These are phyloP conservation scores for Angomonas desouzai DNA, from an alignment of 208 protist genomes.

Conservation along the genomic window DNA sequence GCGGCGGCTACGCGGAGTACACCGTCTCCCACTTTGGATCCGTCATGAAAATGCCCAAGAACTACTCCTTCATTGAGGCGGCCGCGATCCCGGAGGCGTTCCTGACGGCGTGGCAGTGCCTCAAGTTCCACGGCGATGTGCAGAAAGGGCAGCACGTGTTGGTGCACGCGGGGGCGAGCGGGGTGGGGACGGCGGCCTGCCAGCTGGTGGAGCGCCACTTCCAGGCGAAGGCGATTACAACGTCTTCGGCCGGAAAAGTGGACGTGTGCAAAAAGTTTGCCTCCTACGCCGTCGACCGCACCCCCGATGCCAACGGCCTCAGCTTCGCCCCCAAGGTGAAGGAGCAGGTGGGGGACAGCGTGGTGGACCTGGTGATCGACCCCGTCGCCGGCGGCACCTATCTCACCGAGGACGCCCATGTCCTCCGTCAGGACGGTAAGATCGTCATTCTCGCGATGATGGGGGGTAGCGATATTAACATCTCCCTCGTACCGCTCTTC, in stretches of 20 bases:
- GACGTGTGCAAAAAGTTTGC: conserved; percentile 66
- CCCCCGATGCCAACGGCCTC: conserved; percentile 57
- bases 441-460: conserved; percentile 68
- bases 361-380: conserved; percentile 75
- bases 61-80: conserved; percentile 84
- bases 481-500: conserved; percentile 64
- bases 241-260: conserved; percentile 63
- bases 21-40: conserved; percentile 63
- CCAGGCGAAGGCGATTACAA: conserved; percentile 54
- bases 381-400: conserved; percentile 74
- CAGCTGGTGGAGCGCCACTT: conserved; percentile 86
- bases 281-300: conserved; percentile 44
- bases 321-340: conserved; percentile 70
- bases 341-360: conserved; percentile 33
- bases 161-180: conserved; percentile 86
- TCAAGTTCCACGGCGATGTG: conserved; percentile 65
- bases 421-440: conserved; percentile 64
- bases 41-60: conserved; percentile 78
- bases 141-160: conserved; percentile 70
- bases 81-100: conserved; percentile 91
- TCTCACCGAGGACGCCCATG: conserved; percentile 47
- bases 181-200: conserved; percentile 79
- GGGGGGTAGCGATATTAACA: conserved; percentile 44
- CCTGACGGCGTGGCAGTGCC: conserved; percentile 89
- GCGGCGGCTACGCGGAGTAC: conserved; percentile 92